phyloP scores from a whole-genome alignment of 1,139 yeast species.

The Debaryomyces subglobosus region DNA sequence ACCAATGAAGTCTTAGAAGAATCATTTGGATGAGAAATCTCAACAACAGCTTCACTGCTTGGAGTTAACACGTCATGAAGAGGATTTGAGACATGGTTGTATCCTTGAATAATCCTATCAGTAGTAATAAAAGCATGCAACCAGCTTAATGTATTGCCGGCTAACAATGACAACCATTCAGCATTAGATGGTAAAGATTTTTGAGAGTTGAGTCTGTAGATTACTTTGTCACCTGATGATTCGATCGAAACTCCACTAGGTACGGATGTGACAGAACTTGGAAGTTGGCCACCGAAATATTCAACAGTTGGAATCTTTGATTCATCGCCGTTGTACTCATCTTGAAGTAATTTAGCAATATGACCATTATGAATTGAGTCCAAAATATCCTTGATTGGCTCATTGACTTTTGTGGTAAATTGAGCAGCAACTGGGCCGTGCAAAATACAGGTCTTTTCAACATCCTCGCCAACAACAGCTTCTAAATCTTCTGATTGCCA shows the following conservation, averaged over 20 bases:
- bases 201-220: conserved; percentile 42
- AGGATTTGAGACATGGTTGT: conserved; percentile 77
- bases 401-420: conserved; percentile 82
- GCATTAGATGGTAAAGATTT: conserved; percentile 45
- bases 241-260: conserved; percentile 41
- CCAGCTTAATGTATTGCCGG: conserved; percentile 84
- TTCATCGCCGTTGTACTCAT: conserved; percentile 69
- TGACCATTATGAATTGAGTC: conserved; percentile 92
- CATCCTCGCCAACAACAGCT: conserved; percentile 94
- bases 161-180: conserved; percentile 79
- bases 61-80: conserved; percentile 82
- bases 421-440: conserved; percentile 99
- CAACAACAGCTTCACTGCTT: conserved; percentile 63
- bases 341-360: conserved; percentile 66
- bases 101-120: conserved; percentile 81
- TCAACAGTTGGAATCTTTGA: conserved; percentile 83
- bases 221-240: conserved; percentile 32
- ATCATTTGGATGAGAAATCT: conserved; percentile 54
- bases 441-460: conserved; percentile 95
- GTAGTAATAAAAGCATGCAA: conserved; percentile 86
- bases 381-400: conserved; percentile 88
- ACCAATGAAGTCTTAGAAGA: conserved; percentile 61
- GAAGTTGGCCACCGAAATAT: conserved; percentile 75
- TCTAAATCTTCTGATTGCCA: conserved; percentile 99
- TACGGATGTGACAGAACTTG: conserved; percentile 30